These are phyloP conservation scores for Globisporangium nagaii DNA, from an alignment of 352 stramenopile genomes.

Conservation along the genomic window DNA sequence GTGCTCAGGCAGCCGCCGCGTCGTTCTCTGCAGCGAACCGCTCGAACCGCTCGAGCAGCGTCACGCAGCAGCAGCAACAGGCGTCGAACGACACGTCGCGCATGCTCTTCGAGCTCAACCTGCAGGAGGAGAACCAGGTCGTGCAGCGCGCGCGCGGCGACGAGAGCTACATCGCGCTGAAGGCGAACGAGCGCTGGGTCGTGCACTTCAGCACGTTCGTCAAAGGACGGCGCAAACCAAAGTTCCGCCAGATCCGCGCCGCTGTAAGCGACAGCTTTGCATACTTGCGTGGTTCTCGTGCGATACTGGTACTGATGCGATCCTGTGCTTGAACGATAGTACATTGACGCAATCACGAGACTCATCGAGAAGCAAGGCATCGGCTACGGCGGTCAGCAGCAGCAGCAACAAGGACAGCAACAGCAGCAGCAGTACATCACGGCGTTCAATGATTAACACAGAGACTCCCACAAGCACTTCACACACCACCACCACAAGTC, in stretches of 20 bases:
- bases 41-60: conserved; percentile 8
- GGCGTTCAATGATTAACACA: conserved; percentile 2
- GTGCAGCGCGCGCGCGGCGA: conserved; percentile 44
- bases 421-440: not conserved
- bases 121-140: conserved; percentile 40
- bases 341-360: conserved; percentile 62
- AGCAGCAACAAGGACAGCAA: not conserved
- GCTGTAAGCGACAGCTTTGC: no score
- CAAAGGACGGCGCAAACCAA: conserved; percentile 32
- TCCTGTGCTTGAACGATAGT: conserved; percentile 22
- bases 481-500: no score
- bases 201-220: conserved; percentile 56
- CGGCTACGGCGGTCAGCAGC: conserved; percentile 13
- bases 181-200: conserved; percentile 40
- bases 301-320: not conserved
- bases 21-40: conserved; percentile 1
- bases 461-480: no score
- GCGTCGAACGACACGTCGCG: conserved; percentile 12
- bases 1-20: not conserved
- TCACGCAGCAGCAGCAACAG: not conserved
- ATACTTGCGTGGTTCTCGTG: not conserved
- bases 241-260: conserved; percentile 43
- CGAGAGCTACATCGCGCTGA: conserved; percentile 43
- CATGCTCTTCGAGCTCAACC: conserved; percentile 41
- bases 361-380: conserved; percentile 50